phyloP scores from a whole-genome alignment of 371 early-diverging fungal genomes.

The Mucor saturninus region DNA sequence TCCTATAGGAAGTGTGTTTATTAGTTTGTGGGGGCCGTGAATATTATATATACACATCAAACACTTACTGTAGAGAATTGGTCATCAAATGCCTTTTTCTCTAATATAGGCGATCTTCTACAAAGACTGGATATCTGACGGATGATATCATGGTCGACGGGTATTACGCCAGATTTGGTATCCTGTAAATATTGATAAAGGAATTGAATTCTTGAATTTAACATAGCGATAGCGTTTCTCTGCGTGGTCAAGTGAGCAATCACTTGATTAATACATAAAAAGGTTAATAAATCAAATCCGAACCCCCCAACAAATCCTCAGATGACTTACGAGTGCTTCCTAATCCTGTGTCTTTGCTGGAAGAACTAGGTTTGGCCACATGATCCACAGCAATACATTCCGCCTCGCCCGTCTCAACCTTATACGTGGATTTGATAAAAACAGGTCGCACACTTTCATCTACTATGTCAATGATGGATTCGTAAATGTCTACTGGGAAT shows the following conservation, averaged over 20 bases:
- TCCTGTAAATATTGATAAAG: slow-evolving; percentile 76
- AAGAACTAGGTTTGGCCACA: slow-evolving; percentile 66
- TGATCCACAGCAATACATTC: slow-evolving; percentile 90
- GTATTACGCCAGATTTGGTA: slow-evolving; percentile 64
- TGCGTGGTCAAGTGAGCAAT: slow-evolving; percentile 76
- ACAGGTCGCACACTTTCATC: slow-evolving; percentile 56
- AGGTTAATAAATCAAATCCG: not conserved
- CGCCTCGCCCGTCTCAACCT: slow-evolving; percentile 83
- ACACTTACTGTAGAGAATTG: slow-evolving; percentile 71
- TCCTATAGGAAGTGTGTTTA: slow-evolving; percentile 51
- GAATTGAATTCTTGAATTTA: slow-evolving; percentile 71
- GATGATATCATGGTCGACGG: slow-evolving; percentile 75
- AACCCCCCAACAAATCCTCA: not conserved
- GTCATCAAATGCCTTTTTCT: slow-evolving; percentile 67
- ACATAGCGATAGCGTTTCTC: slow-evolving; percentile 84
- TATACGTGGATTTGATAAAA: slow-evolving; percentile 73
- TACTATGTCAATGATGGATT: slow-evolving; percentile 76
- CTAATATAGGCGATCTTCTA: slow-evolving; percentile 74
- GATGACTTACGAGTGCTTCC: slow-evolving; percentile 58
- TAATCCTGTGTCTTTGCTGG: slow-evolving; percentile 59
- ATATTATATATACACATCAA: not conserved
- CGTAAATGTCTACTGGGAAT: slow-evolving; percentile 82
- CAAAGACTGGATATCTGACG: slow-evolving; percentile 80
- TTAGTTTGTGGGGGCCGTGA: no score
- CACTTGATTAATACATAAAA: slow-evolving; percentile 46